phyloP scores from a whole-genome alignment of 176 grass and related monocot genomes.

The Elaeis guineensis region DNA sequence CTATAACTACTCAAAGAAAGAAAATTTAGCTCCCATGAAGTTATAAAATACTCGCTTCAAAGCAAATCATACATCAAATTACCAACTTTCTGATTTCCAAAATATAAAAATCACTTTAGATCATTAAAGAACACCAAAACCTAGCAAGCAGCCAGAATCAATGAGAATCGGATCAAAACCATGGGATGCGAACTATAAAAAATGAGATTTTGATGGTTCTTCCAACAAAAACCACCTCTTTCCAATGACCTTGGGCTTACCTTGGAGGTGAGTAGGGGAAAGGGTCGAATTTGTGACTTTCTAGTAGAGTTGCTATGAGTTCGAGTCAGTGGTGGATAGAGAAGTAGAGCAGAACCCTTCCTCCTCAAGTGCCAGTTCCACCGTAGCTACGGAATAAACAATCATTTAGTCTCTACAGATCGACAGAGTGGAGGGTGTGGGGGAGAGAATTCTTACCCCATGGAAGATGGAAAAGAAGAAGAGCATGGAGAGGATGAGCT shows the following conservation, averaged over 20 bases:
- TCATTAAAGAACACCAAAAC: no score
- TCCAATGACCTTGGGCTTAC: constrained; percentile 11
- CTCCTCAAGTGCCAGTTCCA: constrained; percentile 1
- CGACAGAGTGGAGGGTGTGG: background rate
- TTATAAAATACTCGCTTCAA: no score
- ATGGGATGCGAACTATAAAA: background rate
- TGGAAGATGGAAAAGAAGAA: constrained; percentile 15
- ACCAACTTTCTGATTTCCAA: no score
- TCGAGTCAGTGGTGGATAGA: constrained; percentile 25
- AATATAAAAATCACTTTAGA: no score
- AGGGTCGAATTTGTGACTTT: constrained; percentile 81
- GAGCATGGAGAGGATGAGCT: background rate
- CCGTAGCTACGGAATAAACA: background rate
- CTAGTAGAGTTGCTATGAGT: constrained; percentile 41
- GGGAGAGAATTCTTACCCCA: constrained; percentile 6
- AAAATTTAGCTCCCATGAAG: no score
- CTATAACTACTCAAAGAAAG: no score
- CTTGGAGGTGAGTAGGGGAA: constrained; percentile 51
- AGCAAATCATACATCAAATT: no score
- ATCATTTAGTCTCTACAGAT: background rate
- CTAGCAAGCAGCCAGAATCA: no score
- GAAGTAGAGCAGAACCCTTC: constrained; percentile 51
- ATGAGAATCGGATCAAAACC: no score
- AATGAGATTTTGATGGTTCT: background rate
- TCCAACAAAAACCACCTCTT: background rate